Evolutionary conservation across 2,329 filamentous ascomycete genomes (phyloP), one percentile per base, ranked within the genome.

Genomic region (Fusarium torulosum): DNA sequence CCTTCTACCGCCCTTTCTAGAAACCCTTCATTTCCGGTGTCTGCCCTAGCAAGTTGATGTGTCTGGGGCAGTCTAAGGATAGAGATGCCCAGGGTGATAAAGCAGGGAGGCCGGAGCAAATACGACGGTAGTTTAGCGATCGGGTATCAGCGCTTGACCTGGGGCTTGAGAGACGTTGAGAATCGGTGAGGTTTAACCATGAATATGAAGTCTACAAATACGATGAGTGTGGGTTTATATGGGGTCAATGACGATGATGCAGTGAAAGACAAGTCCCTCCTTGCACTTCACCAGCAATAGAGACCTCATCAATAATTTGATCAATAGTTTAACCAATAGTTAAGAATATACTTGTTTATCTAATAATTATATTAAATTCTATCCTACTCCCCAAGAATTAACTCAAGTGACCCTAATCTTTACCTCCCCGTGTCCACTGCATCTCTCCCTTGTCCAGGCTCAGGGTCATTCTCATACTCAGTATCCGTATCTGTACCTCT

Each of bases 1-100:
- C 47, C 70, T 72, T 72, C 70, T 69, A 55, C 57, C 44, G 58
- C 54, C 67, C 59, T 61, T 72, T 72, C 70, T 72, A 72, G 70
- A 72, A 72, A 44, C 33, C 43, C 59, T 60, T 72, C 70, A 72
- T 72, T 50, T 72, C 70, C 54, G 59, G 42, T 47, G 45, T 45
- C 44, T 29, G 40, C 60, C 31, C 58, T 58, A 53, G 45, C 25
- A 43, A 37, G 21, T 44, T 40, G 27, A 33, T 47, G 53, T 37
- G 35, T 37, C 17, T 37, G 35, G 35, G 35, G 35, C 35, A 8
- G 33, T 37, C 17, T n/a, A 37, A 37, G 17, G 35, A 37, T 37
- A 37, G 35, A 9, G 17, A 37, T 37, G 8, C 17, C 35, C 7
- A 37, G 35, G 17, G 35, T n/a, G 17, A 4, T n/a, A n/a, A 10